Conservation (phyloP, 139 green algal species). For the Chlamydomonas urium region DNA sequence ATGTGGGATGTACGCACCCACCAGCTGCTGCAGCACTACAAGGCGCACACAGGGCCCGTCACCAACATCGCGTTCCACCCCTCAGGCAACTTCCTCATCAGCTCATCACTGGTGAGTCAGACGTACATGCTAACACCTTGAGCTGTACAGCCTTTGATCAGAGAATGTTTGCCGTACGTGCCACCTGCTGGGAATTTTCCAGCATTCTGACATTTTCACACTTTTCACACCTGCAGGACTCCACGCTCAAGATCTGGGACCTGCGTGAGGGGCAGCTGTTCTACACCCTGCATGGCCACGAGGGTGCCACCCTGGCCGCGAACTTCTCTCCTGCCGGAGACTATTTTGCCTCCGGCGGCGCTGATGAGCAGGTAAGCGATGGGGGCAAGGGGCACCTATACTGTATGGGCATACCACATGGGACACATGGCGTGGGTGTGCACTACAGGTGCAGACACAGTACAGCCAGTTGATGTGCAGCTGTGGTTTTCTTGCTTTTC, state of each 20-base stretch:
- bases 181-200: too few species aligned
- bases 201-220: too few species aligned
- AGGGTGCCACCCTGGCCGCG: constrained; percentile 63
- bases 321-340: constrained; percentile 73
- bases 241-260: constrained; percentile 71
- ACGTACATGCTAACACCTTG: too few species aligned
- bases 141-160: too few species aligned
- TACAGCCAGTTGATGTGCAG: too few species aligned
- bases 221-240: constrained; percentile 7
- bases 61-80: constrained; percentile 73
- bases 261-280: constrained; percentile 82
- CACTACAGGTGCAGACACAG: too few species aligned
- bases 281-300: constrained; percentile 88
- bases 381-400: too few species aligned
- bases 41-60: constrained; percentile 58
- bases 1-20: constrained; percentile 65
- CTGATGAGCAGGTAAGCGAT: constrained; percentile 72
- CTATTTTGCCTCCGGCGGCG: constrained; percentile 77
- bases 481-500: too few species aligned
- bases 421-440: too few species aligned
- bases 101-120: background rate
- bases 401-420: too few species aligned
- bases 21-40: constrained; percentile 80
- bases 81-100: constrained; percentile 71
- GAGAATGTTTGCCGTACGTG: too few species aligned